These are phyloP conservation scores for Sporothrix protearum DNA, from an alignment of 2,329 filamentous ascomycete genomes.

Conservation along the genomic window DNA sequence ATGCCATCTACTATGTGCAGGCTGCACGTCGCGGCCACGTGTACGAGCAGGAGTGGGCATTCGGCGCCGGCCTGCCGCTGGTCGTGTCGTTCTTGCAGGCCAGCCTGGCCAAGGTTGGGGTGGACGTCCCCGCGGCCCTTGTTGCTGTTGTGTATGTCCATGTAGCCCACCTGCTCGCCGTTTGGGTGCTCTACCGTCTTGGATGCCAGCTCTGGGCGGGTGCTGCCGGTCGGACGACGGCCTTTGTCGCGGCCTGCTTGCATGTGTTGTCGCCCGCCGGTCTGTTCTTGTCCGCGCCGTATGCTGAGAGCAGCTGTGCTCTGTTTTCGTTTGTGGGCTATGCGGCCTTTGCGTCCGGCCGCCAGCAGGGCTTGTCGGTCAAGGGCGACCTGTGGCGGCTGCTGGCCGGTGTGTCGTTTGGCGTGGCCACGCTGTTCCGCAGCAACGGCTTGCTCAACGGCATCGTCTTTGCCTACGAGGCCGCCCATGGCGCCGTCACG, in stretches of 20 bases:
- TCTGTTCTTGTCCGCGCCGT: constrained; percentile 83
- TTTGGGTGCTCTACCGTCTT: constrained; percentile 35
- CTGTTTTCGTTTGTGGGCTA: constrained; percentile 72
- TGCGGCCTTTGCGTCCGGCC: constrained; percentile 57
- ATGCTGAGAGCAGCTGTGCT: constrained; percentile 76
- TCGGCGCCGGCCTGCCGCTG: constrained; percentile 53
- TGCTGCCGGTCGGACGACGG: constrained; percentile 31
- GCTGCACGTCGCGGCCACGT: constrained; percentile 60
- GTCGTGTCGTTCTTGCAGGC: constrained; percentile 39
- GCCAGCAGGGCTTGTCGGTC: constrained; percentile 25
- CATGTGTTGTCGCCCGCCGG: constrained; percentile 86
- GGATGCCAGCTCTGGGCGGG: constrained; percentile 27
- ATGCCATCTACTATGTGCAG: constrained; percentile 72
- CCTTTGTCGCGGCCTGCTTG: constrained; percentile 66
- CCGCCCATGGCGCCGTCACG: constrained; percentile 43
- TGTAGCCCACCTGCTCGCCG: constrained; percentile 70
- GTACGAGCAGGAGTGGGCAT: constrained; percentile 85
- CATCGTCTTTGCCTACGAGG: constrained; percentile 66
- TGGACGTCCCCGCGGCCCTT: constrained; percentile 33
- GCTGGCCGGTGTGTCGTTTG: constrained; percentile 65
- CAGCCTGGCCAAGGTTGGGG: neutral
- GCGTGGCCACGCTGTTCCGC: constrained; percentile 67
- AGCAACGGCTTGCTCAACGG: constrained; percentile 87
- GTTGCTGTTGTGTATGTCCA: constrained; percentile 67
- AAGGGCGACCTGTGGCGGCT: constrained; percentile 53